Evolutionary conservation across 371 early-diverging fungal species (phyloP).

Genomic region (Mucor piriformis): DNA sequence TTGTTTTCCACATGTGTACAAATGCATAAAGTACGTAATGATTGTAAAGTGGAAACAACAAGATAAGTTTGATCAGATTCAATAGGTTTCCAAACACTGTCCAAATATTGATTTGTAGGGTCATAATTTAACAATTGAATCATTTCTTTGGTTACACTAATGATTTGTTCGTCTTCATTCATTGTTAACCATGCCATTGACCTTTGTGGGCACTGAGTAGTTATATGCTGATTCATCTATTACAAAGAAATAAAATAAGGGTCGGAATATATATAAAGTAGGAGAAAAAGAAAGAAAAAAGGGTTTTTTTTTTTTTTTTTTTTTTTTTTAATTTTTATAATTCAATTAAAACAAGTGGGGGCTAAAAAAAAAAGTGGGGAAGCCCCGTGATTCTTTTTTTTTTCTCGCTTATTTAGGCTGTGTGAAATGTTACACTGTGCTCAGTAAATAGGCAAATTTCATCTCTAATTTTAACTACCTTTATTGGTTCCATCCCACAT

Average conservation of each 20-base stretch:
- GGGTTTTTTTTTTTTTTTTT: neutral
- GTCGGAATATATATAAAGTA: neutral
- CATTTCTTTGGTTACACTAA: slow-evolving; percentile 21
- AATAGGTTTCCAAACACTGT: slow-evolving; percentile 9
- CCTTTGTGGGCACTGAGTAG: slow-evolving; percentile 22
- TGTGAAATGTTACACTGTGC: too few species aligned
- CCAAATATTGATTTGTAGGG: slow-evolving; percentile 9
- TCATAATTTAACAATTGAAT: slow-evolving; percentile 11
- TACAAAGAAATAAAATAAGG: neutral
- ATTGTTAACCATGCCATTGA: slow-evolving; percentile 26
- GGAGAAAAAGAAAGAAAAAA: slow-evolving; percentile 4
- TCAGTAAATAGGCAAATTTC: too few species aligned
- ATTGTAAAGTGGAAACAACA: neutral
- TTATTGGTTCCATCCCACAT: too few species aligned
- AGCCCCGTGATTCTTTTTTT: neutral
- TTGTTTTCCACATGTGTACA: slow-evolving; percentile 13
- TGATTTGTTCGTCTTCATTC: slow-evolving; percentile 7
- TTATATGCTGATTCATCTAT: slow-evolving; percentile 13
- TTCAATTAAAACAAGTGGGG: neutral
- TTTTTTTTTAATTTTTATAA: neutral
- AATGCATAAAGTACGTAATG: slow-evolving; percentile 8
- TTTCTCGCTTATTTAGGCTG: too few species aligned
- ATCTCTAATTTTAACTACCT: too few species aligned
- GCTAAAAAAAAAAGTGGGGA: neutral
- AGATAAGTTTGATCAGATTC: slow-evolving; percentile 1